These are phyloP conservation scores for Ophiostoma sp. DNA, from an alignment of 2,329 filamentous ascomycete genomes.

Conservation along the genomic window DNA sequence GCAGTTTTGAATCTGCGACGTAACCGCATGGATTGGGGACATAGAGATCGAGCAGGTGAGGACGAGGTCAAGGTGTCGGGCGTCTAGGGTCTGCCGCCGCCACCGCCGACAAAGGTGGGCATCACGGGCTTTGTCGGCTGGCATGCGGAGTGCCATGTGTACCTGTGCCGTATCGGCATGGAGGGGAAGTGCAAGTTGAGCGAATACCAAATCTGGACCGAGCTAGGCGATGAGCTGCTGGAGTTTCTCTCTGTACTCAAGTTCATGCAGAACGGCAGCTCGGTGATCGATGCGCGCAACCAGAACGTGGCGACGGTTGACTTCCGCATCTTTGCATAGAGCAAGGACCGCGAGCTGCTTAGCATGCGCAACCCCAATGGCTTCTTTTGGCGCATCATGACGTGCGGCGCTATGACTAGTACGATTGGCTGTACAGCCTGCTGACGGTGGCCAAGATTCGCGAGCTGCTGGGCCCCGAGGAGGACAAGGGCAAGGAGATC, in stretches of 20 bases:
- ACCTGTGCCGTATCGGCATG: conserved; percentile 24
- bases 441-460: conserved; percentile 32
- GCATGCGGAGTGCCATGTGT: conserved; percentile 28
- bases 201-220: conserved; percentile 32
- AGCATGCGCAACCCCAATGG: conserved; percentile 25
- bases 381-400: conserved; percentile 29
- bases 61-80: conserved; percentile 33
- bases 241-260: conserved; percentile 28
- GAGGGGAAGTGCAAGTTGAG: conserved; percentile 26
- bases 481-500: conserved; percentile 26
- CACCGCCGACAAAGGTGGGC: conserved; percentile 33
- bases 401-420: conserved; percentile 37
- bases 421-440: conserved; percentile 36
- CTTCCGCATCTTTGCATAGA: conserved; percentile 38
- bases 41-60: conserved; percentile 42
- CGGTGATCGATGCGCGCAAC: conserved; percentile 30
- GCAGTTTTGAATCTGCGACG: conserved; percentile 34
- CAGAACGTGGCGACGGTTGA: conserved; percentile 36
- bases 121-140: conserved; percentile 29
- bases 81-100: conserved; percentile 33
- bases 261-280: conserved; percentile 30
- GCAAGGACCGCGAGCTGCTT: conserved; percentile 32
- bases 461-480: conserved; percentile 26
- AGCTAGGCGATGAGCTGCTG: conserved; percentile 26
- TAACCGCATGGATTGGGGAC: conserved; percentile 32